These are phyloP conservation scores for Vaccinium myrtillus DNA, from an alignment of 148 eudicot species.

Conservation along the genomic window DNA sequence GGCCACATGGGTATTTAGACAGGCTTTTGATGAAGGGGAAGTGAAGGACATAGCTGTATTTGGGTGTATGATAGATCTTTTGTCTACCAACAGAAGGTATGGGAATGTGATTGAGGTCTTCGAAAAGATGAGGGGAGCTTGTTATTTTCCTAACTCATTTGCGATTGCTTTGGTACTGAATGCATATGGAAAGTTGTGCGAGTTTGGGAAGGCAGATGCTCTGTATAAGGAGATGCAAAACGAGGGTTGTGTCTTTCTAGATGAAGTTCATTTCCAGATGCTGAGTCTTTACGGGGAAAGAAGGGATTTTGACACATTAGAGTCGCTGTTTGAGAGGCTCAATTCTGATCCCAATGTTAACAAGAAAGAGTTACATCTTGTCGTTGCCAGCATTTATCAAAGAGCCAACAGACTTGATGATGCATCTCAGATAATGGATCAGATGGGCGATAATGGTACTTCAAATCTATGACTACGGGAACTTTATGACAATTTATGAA, in stretches of 20 bases:
- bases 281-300: constrained; percentile 68
- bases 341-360: constrained; percentile 64
- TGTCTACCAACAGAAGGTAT: constrained; percentile 65
- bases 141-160: constrained; percentile 73
- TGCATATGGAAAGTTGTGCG: constrained; percentile 71
- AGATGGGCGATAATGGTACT: constrained; percentile 37
- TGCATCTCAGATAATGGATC: constrained; percentile 53
- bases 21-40: constrained; percentile 75
- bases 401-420: constrained; percentile 71
- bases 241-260: constrained; percentile 78
- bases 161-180: constrained; percentile 70
- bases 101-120: constrained; percentile 76
- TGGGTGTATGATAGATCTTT: constrained; percentile 70
- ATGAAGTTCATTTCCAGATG: constrained; percentile 96
- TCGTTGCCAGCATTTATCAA: constrained; percentile 70
- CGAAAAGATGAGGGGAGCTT: constrained; percentile 74
- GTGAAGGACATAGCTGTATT: constrained; percentile 74
- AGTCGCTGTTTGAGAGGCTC: constrained; percentile 53
- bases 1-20: constrained; percentile 95
- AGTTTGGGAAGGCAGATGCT: constrained; percentile 70
- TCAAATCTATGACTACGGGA: constrained; percentile 19
- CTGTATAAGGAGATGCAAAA: constrained; percentile 74
- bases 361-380: constrained; percentile 78
- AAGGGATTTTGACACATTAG: constrained; percentile 57
- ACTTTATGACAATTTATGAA: neutral